Evolutionary conservation across 176 grass and related monocot species (phyloP).

Genomic region (Hordeum vulgare): DNA sequence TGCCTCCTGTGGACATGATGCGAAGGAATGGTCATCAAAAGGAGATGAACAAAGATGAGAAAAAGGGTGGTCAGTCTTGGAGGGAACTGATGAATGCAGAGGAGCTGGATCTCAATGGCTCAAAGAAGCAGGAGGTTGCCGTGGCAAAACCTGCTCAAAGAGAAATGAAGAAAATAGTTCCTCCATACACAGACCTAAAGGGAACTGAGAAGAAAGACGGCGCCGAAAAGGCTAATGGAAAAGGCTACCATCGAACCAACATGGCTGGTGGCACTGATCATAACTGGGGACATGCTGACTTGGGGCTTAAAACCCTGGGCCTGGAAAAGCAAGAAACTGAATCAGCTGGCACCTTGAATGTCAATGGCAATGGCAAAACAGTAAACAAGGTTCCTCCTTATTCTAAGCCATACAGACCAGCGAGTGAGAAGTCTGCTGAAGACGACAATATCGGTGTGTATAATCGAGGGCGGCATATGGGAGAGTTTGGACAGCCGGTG

Average conservation of each 20-base stretch:
- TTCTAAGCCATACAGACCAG: conserved; percentile 46
- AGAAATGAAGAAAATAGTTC: conserved; percentile 16
- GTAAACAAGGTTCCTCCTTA: conserved; percentile 57
- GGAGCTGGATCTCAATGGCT: conserved; percentile 32
- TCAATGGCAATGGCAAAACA: conserved; percentile 22
- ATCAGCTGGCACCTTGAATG: conserved; percentile 28
- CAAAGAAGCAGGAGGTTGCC: conserved; percentile 41
- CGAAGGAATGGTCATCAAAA: conserved; percentile 30
- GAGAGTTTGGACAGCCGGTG: conserved; percentile 13
- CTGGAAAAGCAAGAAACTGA: conserved; percentile 36
- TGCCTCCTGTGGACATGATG: conserved; percentile 26
- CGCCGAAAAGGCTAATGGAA: conserved; percentile 25
- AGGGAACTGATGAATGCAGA: conserved; percentile 21
- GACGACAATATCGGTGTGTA: conserved; percentile 17
- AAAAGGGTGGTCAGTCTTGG: conserved; percentile 11
- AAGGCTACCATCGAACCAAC: conserved; percentile 13
- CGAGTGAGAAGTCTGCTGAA: conserved; percentile 26
- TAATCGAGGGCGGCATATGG: conserved; percentile 5
- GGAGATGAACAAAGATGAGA: conserved; percentile 29
- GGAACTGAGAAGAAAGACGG: not conserved
- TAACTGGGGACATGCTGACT: conserved; percentile 34
- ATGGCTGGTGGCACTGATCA: conserved; percentile 27
- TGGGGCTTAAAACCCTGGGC: conserved; percentile 38
- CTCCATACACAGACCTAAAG: conserved; percentile 16
- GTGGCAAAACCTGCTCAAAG: conserved; percentile 24